phyloP scores from a whole-genome alignment of 2,329 filamentous ascomycete species.

The Bertia moriformis region DNA sequence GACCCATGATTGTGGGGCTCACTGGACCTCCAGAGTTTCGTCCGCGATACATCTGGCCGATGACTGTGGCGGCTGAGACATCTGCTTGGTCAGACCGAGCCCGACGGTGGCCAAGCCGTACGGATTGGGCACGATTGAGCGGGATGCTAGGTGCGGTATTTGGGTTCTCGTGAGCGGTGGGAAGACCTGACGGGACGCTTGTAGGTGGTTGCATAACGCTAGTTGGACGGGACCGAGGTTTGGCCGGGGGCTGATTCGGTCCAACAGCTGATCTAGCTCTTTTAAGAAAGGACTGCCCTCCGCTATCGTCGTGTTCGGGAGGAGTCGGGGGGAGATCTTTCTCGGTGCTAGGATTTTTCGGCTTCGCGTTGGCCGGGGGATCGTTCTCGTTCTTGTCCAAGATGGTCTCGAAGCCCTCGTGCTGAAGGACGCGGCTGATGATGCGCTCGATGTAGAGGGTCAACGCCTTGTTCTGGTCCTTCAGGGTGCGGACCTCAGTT shows the following conservation, averaged over 20 bases:
- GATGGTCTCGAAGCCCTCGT: slow-evolving; percentile 90
- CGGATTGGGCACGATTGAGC: slow-evolving; percentile 40
- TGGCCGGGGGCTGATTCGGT: slow-evolving; percentile 29
- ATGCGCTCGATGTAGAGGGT: slow-evolving; percentile 99
- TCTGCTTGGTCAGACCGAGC: slow-evolving; percentile 49
- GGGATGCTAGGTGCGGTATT: slow-evolving; percentile 66
- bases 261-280: slow-evolving; percentile 10
- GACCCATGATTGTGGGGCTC: slow-evolving; percentile 39
- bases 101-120: slow-evolving; percentile 38
- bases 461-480: slow-evolving; percentile 92
- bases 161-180: slow-evolving; percentile 42
- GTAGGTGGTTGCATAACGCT: slow-evolving; percentile 9
- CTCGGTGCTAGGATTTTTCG: slow-evolving; percentile 37
- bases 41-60: slow-evolving; percentile 82
- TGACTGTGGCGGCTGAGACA: slow-evolving; percentile 48
- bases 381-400: slow-evolving; percentile 63
- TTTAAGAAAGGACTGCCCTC: slow-evolving; percentile 43
- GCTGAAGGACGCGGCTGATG: slow-evolving; percentile 83
- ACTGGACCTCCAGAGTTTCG: slow-evolving; percentile 49
- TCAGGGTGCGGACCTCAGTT: slow-evolving; percentile 61
- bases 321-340: slow-evolving; percentile 77
- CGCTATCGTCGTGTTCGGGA: slow-evolving; percentile 33
- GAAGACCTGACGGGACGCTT: slow-evolving; percentile 2
- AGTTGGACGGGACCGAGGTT: slow-evolving; percentile 37
- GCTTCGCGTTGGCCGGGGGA: slow-evolving; percentile 19